These are phyloP conservation scores for Schizothecium vesticola DNA, from an alignment of 495 filamentous ascomycete species.

Conservation along the genomic window DNA sequence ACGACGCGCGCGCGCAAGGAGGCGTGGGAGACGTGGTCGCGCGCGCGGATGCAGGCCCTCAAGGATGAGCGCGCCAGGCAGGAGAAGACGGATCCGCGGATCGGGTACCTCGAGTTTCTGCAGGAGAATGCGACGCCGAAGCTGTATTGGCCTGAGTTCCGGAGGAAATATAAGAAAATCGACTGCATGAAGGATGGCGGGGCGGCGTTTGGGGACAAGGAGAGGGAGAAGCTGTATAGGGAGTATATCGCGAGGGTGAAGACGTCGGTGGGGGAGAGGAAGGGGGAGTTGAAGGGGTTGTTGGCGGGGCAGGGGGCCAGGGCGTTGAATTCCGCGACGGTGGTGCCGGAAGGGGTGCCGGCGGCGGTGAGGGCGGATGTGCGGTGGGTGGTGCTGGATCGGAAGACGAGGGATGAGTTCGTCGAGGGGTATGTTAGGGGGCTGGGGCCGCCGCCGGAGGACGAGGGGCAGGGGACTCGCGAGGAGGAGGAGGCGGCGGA, in stretches of 20 bases:
- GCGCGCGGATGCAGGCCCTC: slow-evolving; percentile 62
- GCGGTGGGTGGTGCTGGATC: slow-evolving; percentile 73
- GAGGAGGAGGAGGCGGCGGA: slow-evolving; percentile 57
- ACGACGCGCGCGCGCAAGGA: slow-evolving; percentile 80
- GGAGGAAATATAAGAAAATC: slow-evolving; percentile 72
- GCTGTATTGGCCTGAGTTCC: slow-evolving; percentile 95
- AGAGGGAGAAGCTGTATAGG: slow-evolving; percentile 85
- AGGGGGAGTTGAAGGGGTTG: slow-evolving; percentile 71
- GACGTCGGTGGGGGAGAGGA: slow-evolving; percentile 64
- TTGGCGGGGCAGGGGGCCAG: slow-evolving; percentile 38
- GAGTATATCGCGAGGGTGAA: slow-evolving; percentile 79
- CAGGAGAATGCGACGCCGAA: slow-evolving; percentile 78
- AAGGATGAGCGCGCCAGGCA: slow-evolving; percentile 68
- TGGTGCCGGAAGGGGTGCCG: slow-evolving; percentile 56
- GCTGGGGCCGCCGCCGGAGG: slow-evolving; percentile 59
- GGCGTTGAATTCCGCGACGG: slow-evolving; percentile 59
- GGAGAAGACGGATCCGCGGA: slow-evolving; percentile 77
- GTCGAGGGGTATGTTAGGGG: slow-evolving; percentile 72
- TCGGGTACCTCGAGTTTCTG: slow-evolving; percentile 79
- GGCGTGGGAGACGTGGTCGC: slow-evolving; percentile 75
- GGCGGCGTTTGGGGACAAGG: slow-evolving; percentile 62
- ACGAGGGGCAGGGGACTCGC: slow-evolving; percentile 29
- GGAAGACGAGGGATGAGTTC: slow-evolving; percentile 63
- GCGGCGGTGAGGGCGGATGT: slow-evolving; percentile 65
- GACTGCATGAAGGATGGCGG: slow-evolving; percentile 77